Evolutionary conservation across 257 asterid species (phyloP), one percentile per base, ranked within the genome.

Genomic region (Scutellaria galericulata): DNA sequence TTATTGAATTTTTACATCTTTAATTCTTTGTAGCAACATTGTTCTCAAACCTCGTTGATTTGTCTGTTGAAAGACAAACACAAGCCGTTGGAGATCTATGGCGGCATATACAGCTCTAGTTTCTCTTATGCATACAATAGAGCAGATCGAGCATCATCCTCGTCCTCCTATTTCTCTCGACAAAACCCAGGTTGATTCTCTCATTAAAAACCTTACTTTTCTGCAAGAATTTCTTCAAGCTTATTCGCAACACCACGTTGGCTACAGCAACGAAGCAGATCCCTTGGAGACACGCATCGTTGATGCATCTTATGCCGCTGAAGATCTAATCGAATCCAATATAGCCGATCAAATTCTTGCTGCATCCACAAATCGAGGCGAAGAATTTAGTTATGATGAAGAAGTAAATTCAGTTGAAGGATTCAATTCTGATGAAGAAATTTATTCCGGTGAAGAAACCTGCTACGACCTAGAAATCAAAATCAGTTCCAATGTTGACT

Each of bases 51-150:
- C 50, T 7, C 6, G 10, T 45, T 45, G 50, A 45, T 7, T 45
- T 45, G 50, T n/a, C 27, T 24, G 27, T 24, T 24, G 27, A 45
- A 9, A 45, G 50, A 45, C 9, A 9, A 45, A 4, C 1, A 7
- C 7, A 15, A 52, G 57, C 37, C 3, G 37, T 52, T 52, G 9
- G 24, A 52, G 2, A 45, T 45, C 50, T 7, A 65, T 45, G 57
- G 57, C 61, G 1, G 51, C 72, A 31, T 67, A 67, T 51, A 62
- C 62, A 9, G 62, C 72, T 67, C 50, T 67, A 9, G 51, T 37
- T 51, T 50, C 48, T 51, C 27, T 67, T 37, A 50, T 35, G 62
- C 61, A 51, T 9, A 67, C 12, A 20, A 55, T 55, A 3, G 66
- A 70, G 11, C 46, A 55, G 31, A 20, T 70, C 45, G 56, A 54